These are phyloP conservation scores for Aspergillus haitiensis DNA, from an alignment of 495 filamentous ascomycete genomes.

Conservation along the genomic window DNA sequence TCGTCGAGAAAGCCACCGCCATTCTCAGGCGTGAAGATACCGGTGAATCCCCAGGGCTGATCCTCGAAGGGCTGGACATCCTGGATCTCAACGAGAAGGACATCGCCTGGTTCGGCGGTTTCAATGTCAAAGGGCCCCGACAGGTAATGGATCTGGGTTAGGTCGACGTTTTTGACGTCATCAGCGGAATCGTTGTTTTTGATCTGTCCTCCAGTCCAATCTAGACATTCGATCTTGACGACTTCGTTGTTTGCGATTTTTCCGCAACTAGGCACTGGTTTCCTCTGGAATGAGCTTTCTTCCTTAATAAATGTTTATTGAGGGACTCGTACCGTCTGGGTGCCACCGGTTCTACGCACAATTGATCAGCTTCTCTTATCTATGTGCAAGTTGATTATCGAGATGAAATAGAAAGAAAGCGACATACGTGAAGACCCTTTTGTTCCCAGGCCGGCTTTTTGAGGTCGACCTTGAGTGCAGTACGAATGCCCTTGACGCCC, in stretches of 20 bases:
- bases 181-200: slow-evolving; percentile 86
- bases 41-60: slow-evolving; percentile 89
- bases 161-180: slow-evolving; percentile 81
- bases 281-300: slow-evolving; percentile 6
- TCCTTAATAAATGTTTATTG: background rate
- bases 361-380: too few species aligned
- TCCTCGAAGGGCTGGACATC: slow-evolving; percentile 91
- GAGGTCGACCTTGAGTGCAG: slow-evolving; percentile 72
- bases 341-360: slow-evolving; percentile 82
- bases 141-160: slow-evolving; percentile 83
- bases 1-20: slow-evolving; percentile 93
- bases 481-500: slow-evolving; percentile 65
- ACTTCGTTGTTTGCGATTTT: slow-evolving; percentile 83
- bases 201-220: slow-evolving; percentile 89
- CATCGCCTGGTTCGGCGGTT: slow-evolving; percentile 80
- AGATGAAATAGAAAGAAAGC: background rate
- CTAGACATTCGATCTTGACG: slow-evolving; percentile 93
- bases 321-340: slow-evolving; percentile 68
- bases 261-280: slow-evolving; percentile 70
- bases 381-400: slow-evolving; percentile 2
- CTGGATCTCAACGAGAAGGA: slow-evolving; percentile 90
- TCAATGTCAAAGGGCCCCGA: slow-evolving; percentile 91
- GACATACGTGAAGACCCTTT: slow-evolving; percentile 69
- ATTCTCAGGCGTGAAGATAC: slow-evolving; percentile 78
- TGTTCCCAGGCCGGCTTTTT: slow-evolving; percentile 77